A percentile compares a stretch with the other conserved stretches of the same genome.
These are phyloP conservation scores for Stachybotrys chlorohalonatus DNA, from an alignment of 2,329 filamentous ascomycete genomes.

Conservation along the genomic window DNA sequence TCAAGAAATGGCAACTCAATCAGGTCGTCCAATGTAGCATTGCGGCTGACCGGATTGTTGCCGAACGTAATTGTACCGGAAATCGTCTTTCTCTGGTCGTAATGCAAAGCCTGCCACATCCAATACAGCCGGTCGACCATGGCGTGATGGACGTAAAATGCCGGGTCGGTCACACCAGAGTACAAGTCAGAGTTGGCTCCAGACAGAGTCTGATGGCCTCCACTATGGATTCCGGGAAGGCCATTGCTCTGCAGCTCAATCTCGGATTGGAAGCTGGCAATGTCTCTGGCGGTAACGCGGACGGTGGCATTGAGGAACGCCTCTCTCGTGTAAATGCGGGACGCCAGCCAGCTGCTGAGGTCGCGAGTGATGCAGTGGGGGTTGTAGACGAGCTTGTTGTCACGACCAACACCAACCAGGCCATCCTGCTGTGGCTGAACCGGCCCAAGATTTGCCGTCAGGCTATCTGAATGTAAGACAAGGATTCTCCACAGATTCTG, in stretches of 20 bases:
- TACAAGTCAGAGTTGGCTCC: conserved; percentile 1
- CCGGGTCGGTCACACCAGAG: conserved; percentile 1
- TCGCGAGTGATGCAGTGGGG: conserved; percentile 1
- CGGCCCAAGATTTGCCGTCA: neutral
- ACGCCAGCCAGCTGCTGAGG: conserved; percentile 1
- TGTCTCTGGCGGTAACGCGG: neutral
- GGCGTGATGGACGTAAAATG: neutral
- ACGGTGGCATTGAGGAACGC: neutral
- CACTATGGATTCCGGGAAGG: neutral
- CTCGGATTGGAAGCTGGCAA: conserved; percentile 1
- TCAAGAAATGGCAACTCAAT: neutral
- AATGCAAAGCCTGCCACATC: conserved; percentile 1
- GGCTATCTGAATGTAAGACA: neutral
- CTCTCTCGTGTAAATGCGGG: neutral
- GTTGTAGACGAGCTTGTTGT: conserved; percentile 1
- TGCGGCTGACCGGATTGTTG: neutral
- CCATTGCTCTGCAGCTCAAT: conserved; percentile 1
- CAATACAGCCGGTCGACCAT: conserved; percentile 1
- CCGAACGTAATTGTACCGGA: conserved; percentile 1
- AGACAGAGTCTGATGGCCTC: neutral
- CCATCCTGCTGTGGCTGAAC: conserved; percentile 1
- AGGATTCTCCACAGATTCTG: too few relatives aligned
- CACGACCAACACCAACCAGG: neutral
- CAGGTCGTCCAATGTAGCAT: neutral
- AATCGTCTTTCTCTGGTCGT: neutral